These are phyloP conservation scores for Thermothielavioides terrestris DNA, from an alignment of 495 filamentous ascomycete species.

Conservation along the genomic window DNA sequence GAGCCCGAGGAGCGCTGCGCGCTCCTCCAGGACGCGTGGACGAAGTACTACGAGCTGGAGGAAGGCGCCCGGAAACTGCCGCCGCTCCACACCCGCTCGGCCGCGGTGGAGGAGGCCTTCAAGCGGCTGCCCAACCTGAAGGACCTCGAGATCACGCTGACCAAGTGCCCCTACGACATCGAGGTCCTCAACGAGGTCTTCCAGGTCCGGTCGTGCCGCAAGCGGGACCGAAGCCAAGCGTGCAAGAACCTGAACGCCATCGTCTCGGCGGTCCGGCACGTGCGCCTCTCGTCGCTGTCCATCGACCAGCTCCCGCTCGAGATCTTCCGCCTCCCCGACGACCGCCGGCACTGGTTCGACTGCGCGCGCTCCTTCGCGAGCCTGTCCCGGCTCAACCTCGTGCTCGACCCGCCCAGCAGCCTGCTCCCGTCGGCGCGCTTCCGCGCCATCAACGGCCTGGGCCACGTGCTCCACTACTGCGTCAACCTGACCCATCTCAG, in stretches of 20 bases:
- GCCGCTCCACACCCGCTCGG: constrained; percentile 31
- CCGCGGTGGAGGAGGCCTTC: constrained; percentile 35
- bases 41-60: constrained; percentile 33
- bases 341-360: constrained; percentile 37
- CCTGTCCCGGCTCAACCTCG: constrained; percentile 32
- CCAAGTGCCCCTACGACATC: constrained; percentile 34
- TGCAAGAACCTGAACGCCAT: constrained; percentile 38
- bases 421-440: constrained; percentile 28
- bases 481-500: constrained; percentile 30
- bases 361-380: constrained; percentile 34
- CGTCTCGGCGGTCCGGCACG: constrained; percentile 34
- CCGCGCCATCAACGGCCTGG: constrained; percentile 37
- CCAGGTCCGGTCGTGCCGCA: constrained; percentile 33
- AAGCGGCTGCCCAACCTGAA: constrained; percentile 36
- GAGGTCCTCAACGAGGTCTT: constrained; percentile 32
- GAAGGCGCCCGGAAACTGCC: constrained; percentile 26
- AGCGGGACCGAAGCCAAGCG: constrained; percentile 32
- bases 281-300: constrained; percentile 30
- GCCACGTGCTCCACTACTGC: constrained; percentile 35
- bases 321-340: constrained; percentile 29
- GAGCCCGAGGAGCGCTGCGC: constrained; percentile 31
- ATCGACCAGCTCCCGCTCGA: constrained; percentile 41
- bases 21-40: constrained; percentile 31
- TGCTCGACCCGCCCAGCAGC: constrained; percentile 29
- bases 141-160: constrained; percentile 36